A percentile compares a stretch with the other conserved stretches of the same genome.
Evolutionary conservation across 805 yeast species (phyloP).

Genomic region (Suhomyces prunicola): DNA sequence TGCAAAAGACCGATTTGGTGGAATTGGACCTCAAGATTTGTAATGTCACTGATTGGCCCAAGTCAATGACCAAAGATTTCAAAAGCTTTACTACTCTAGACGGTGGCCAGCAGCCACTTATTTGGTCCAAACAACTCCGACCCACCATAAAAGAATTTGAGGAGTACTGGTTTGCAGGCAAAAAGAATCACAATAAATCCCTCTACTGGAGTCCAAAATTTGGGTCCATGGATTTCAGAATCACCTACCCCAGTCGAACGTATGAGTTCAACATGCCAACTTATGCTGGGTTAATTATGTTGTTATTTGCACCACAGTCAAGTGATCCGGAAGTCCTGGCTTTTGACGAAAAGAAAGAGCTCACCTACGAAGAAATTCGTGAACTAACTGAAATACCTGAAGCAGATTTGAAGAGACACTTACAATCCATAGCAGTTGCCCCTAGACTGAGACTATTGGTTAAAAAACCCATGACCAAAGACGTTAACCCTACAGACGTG

Average conservation of each 20-base stretch:
- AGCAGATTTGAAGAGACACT: conserved; percentile 67
- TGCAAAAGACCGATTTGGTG: conserved; percentile 14
- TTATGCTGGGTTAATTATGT: conserved; percentile 72
- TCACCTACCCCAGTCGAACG: conserved; percentile 61
- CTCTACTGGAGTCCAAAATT: conserved; percentile 76
- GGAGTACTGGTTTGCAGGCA: conserved; percentile 39
- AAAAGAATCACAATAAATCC: conserved; percentile 40
- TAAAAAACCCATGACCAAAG: conserved; percentile 74
- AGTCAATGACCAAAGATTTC: conserved; percentile 44
- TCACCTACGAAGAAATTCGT: conserved; percentile 60
- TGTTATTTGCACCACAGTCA: conserved; percentile 57
- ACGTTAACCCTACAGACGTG: conserved; percentile 57
- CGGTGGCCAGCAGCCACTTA: conserved; percentile 17
- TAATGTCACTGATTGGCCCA: conserved; percentile 45
- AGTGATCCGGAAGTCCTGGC: conserved; percentile 33
- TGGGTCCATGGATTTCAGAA: conserved; percentile 78
- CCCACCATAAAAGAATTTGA: conserved; percentile 36
- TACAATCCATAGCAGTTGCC: conserved; percentile 82
- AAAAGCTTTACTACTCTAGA: conserved; percentile 22
- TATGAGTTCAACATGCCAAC: conserved; percentile 82
- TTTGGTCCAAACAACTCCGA: conserved; percentile 41
- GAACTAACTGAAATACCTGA: conserved; percentile 70
- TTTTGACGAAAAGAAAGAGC: conserved; percentile 49
- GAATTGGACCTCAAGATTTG: conserved; percentile 43
- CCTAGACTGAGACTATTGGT: conserved; percentile 72